Evolutionary conservation across 441 rosid genomes (phyloP).

Genomic region (Viola pubescens): DNA sequence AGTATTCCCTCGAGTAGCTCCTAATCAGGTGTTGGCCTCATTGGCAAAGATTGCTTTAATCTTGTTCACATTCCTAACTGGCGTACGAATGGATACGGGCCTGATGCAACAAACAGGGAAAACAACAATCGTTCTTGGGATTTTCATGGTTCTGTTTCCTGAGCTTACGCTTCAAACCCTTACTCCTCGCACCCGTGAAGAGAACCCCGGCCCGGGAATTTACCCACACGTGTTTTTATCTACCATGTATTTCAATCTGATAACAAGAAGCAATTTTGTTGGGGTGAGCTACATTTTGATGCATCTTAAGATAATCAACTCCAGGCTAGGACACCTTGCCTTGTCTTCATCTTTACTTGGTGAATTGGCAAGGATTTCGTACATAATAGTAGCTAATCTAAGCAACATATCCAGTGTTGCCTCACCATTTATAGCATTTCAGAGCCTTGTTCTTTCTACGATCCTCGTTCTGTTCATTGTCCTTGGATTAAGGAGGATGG

Average conservation of each 20-base stretch:
- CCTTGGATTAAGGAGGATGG: background rate
- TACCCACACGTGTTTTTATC: background rate
- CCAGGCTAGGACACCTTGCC: slow-evolving; percentile 25
- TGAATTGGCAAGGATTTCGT: slow-evolving; percentile 5
- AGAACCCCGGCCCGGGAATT: background rate
- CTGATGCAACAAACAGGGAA: slow-evolving; percentile 5
- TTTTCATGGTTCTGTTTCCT: background rate
- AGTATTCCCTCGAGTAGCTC: slow-evolving; percentile 16
- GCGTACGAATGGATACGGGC: slow-evolving; percentile 15
- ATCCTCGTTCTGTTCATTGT: background rate
- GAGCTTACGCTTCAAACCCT: background rate
- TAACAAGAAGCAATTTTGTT: slow-evolving; percentile 15
- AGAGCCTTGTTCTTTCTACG: background rate
- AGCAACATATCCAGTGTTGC: background rate
- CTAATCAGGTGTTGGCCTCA: background rate
- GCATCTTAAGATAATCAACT: slow-evolving; percentile 21
- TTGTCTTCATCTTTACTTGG: slow-evolving; percentile 21
- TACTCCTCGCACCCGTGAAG: background rate
- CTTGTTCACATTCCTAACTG: slow-evolving; percentile 17
- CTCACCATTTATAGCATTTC: background rate
- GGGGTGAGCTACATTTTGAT: slow-evolving; percentile 14
- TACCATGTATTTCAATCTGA: background rate
- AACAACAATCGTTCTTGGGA: slow-evolving; percentile 12
- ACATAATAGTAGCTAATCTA: background rate
- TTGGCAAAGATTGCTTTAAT: slow-evolving; percentile 11